Evolutionary conservation across 768 basidiomycete genomes (phyloP).

Genomic region (Mycena haematopus): DNA sequence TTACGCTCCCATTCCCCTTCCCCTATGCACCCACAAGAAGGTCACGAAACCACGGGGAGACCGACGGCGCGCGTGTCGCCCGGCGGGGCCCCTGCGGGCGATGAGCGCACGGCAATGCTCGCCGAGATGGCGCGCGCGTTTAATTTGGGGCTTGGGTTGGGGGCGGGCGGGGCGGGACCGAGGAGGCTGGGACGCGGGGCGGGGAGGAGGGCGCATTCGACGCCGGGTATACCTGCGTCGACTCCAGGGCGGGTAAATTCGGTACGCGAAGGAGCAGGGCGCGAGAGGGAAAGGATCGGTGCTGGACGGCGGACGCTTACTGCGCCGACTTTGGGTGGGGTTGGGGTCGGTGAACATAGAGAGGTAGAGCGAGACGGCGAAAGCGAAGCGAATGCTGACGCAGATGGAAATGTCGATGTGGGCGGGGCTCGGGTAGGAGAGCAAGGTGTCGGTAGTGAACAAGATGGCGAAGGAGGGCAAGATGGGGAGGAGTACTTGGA

Average conservation of each 20-base stretch:
- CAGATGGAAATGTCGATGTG: neutral
- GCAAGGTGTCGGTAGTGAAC: neutral
- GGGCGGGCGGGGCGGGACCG: neutral
- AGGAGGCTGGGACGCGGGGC: neutral
- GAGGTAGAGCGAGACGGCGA: too few relatives aligned
- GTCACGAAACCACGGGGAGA: too few relatives aligned
- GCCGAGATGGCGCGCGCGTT: constrained; percentile 85
- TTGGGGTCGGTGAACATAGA: too few relatives aligned
- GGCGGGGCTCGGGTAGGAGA: neutral
- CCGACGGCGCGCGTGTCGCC: neutral
- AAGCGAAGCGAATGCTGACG: neutral
- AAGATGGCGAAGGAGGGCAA: neutral
- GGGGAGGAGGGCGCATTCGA: neutral
- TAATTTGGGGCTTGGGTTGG: constrained; percentile 70
- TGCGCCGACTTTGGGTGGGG: too few relatives aligned
- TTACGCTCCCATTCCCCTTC: too few relatives aligned
- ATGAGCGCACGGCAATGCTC: constrained; percentile 75
- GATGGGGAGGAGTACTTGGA: constrained; percentile 4
- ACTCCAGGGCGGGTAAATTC: too few relatives aligned
- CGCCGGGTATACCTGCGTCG: too few relatives aligned
- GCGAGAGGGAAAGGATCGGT: too few relatives aligned
- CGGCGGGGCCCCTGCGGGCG: constrained; percentile 25
- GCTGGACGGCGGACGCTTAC: too few relatives aligned
- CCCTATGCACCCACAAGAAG: too few relatives aligned
- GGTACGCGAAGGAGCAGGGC: too few relatives aligned